Percentiles rank a stretch among this genome's conserved stretches.
phyloP scores from a whole-genome alignment of 371 early-diverging fungal species.

The Umbelopsis sp. region DNA sequence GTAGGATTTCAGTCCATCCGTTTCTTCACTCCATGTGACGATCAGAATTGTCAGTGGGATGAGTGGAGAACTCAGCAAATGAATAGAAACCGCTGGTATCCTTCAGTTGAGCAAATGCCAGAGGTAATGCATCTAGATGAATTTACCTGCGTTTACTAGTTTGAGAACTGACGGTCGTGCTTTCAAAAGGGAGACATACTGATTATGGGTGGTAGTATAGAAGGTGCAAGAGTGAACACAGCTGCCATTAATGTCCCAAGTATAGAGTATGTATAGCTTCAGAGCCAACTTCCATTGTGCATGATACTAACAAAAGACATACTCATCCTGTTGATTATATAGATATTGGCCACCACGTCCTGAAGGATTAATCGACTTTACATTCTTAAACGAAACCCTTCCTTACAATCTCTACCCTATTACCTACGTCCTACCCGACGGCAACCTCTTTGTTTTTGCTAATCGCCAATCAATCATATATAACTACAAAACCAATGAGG shows the following conservation, averaged over 20 bases:
- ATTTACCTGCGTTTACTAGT: constrained; percentile 22
- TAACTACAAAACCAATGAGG: constrained; percentile 49
- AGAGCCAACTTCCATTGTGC: background rate
- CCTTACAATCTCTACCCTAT: constrained; percentile 67
- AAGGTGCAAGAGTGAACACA: constrained; percentile 53
- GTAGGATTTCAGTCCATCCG: constrained; percentile 61
- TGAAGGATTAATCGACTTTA: constrained; percentile 35
- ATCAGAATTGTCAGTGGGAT: constrained; percentile 47
- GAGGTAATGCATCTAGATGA: constrained; percentile 53
- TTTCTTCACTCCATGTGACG: constrained; percentile 51
- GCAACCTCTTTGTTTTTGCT: constrained; percentile 62
- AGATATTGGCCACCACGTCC: constrained; percentile 51
- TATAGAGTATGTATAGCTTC: background rate
- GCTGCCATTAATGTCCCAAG: constrained; percentile 52
- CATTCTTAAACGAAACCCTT: constrained; percentile 59
- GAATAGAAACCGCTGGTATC: constrained; percentile 63
- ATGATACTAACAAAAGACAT: background rate
- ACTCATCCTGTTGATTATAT: constrained; percentile 21
- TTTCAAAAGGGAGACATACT: constrained; percentile 42
- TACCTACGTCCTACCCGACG: constrained; percentile 55
- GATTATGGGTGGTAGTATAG: constrained; percentile 59
- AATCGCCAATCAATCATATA: constrained; percentile 55
- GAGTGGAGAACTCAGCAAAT: constrained; percentile 42
- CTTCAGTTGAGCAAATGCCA: constrained; percentile 58
- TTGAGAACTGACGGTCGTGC: too few species aligned